phyloP scores from a whole-genome alignment of 441 rosid species.

The Erodium trifolium region DNA sequence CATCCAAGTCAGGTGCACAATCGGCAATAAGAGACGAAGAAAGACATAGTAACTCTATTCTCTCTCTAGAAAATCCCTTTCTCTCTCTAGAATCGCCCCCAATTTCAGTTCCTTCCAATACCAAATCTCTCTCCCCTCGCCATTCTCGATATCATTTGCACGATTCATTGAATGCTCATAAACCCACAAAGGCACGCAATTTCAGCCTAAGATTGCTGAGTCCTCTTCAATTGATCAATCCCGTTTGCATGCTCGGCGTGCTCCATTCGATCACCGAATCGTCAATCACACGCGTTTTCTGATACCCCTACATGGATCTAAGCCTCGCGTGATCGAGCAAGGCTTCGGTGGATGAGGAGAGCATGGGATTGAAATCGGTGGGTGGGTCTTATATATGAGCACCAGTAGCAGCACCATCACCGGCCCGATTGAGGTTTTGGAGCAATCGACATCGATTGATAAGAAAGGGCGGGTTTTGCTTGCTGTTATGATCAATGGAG shows the following conservation, averaged over 20 bases:
- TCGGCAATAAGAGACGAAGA: neutral
- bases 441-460: no score
- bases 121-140: neutral
- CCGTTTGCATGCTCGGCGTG: neutral
- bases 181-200: no score
- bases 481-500: no score
- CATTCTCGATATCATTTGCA: neutral
- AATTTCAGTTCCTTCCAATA: neutral
- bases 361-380: slow-evolving; percentile 9
- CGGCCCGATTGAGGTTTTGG: no score
- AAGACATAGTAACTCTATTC: neutral
- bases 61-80: neutral
- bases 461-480: no score
- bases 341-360: neutral
- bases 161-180: no score
- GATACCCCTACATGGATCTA: neutral
- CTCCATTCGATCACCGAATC: neutral
- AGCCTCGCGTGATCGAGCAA: neutral
- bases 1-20: neutral
- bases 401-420: no score
- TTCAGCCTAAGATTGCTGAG: no score
- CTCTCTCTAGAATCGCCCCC: slow-evolving; percentile 7
- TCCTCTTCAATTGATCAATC: no score
- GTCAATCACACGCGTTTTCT: neutral
- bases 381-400: neutral